Base-by-base conservation (phyloP, 2,329 filamentous ascomycete genomes). In the Apiospora saccharicola region DNA sequence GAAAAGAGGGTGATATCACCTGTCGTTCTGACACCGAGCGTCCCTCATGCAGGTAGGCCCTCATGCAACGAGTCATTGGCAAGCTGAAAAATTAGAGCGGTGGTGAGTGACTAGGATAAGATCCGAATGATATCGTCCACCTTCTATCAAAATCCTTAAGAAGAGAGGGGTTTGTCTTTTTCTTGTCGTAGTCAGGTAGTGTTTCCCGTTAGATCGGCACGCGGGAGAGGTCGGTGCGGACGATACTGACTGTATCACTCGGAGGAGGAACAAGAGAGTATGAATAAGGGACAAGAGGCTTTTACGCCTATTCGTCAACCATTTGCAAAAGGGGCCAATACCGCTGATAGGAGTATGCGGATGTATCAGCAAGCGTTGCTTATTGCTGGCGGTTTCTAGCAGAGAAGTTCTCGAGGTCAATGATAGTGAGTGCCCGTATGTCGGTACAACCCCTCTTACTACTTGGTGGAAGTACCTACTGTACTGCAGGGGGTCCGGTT, bases 21-120 rank as follows among this genome's bases (percentile, higher is more conserved):
- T 64, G 57, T 64, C 57, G 57, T 41, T 64, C 34, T 64, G 57
- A 64, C 57, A 64, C 57, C 57, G 57, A 41, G 57, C 57, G 57
- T 6, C 53, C 53, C 57, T 64, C 57, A 64, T 64, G 57, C 57
- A 41, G 57, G 57, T 24, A 61, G 53, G 57, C 34, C 34, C 57
- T 64, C 57, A 41, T 64, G 57, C 57, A 41, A 41, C 57, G 57
- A 64, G 57, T 64, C 57, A 64, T 64, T 64, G 19, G 57, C 57
- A 64, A 64, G 57, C 57, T 64, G 57, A 64, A 64, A 64, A 41
- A 41, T 64, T 64, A 64, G 57, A 61, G 57, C 34, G 46, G 19
- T 49, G 46, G 57, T 64, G 34, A 24, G 53, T n/a, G 22, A 41
- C 57, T n/a, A 41, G 57, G 57, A 64, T 64, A 41, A 10, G 34